Evolutionary conservation across 1,139 yeast species (phyloP).

Genomic region (Yamadazyma epiphylla): DNA sequence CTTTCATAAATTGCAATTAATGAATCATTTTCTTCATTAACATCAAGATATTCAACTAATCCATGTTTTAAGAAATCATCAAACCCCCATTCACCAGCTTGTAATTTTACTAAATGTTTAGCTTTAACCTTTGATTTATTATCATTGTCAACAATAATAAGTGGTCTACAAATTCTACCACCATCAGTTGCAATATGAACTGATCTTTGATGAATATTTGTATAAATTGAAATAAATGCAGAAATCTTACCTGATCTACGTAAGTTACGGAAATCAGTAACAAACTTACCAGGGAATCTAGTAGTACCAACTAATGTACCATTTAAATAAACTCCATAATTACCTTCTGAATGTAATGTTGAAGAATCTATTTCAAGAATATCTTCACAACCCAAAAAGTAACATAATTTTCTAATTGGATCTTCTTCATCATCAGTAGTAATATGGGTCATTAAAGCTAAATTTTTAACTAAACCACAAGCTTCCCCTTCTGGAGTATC

Average conservation of each 20-base stretch:
- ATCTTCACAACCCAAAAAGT: conserved; percentile 84
- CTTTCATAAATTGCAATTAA: conserved; percentile 86
- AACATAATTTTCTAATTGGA: conserved; percentile 77
- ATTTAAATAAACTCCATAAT: conserved; percentile 81
- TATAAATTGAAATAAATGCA: conserved; percentile 86
- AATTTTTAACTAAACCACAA: conserved; percentile 94
- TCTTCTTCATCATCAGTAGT: conserved; percentile 97
- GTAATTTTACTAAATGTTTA: conserved; percentile 59
- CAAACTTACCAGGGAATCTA: conserved; percentile 79
- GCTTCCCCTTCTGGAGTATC: conserved; percentile 99
- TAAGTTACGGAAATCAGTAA: conserved; percentile 68
- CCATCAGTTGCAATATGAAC: conserved; percentile 99
- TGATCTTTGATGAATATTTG: conserved; percentile 84
- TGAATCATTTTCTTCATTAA: conserved; percentile 95
- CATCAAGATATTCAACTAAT: conserved; percentile 92
- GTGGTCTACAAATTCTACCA: conserved; percentile 96
- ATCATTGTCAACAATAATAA: conserved; percentile 72
- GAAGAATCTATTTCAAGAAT: conserved; percentile 80
- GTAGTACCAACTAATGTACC: conserved; percentile 95
- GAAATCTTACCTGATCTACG: conserved; percentile 86
- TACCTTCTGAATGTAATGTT: conserved; percentile 69
- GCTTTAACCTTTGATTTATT: conserved; percentile 69
- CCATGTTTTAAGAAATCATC: conserved; percentile 88
- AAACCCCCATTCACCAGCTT: conserved; percentile 71
- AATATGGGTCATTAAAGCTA: conserved; percentile 97